These are phyloP conservation scores for Oryza officinalis DNA, from an alignment of 176 grass and related monocot species.

Conservation along the genomic window DNA sequence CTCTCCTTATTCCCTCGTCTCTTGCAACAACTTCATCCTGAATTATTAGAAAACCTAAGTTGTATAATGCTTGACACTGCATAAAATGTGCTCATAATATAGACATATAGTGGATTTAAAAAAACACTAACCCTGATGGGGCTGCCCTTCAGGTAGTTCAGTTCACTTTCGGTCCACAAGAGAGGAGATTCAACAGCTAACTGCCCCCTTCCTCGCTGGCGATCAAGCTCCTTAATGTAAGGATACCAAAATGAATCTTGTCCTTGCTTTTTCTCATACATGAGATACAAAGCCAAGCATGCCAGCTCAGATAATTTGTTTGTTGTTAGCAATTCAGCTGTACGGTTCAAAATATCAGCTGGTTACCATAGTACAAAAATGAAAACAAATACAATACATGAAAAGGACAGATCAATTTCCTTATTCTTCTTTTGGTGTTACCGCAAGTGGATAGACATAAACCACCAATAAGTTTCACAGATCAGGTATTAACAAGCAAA, in stretches of 20 bases:
- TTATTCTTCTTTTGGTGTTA: constrained; percentile 31
- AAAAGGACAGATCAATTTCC: constrained; percentile 13
- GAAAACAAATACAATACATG: background rate
- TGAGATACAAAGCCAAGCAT: constrained; percentile 97
- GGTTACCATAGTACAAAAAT: background rate
- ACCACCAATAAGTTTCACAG: background rate
- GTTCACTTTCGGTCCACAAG: constrained; percentile 86
- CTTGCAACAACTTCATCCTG: constrained; percentile 88
- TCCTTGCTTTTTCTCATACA: constrained; percentile 99
- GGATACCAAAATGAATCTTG: constrained; percentile 92
- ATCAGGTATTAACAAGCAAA: constrained; percentile 13
- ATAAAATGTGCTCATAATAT: background rate
- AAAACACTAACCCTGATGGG: constrained; percentile 62
- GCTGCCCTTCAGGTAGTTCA: constrained; percentile 84
- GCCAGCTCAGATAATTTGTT: constrained; percentile 98
- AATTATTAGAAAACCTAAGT: constrained; percentile 18
- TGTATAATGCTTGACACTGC: constrained; percentile 7
- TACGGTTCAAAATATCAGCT: constrained; percentile 35
- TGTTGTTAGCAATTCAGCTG: constrained; percentile 94
- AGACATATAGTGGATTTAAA: constrained; percentile 27
- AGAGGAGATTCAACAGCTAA: constrained; percentile 95
- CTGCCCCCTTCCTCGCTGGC: constrained; percentile 92
- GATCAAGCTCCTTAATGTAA: constrained; percentile 92
- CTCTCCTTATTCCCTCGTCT: constrained; percentile 90
- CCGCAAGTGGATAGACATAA: constrained; percentile 13